These are phyloP conservation scores for Aspergillus japonicus DNA, from an alignment of 2,329 filamentous ascomycete genomes.

Conservation along the genomic window DNA sequence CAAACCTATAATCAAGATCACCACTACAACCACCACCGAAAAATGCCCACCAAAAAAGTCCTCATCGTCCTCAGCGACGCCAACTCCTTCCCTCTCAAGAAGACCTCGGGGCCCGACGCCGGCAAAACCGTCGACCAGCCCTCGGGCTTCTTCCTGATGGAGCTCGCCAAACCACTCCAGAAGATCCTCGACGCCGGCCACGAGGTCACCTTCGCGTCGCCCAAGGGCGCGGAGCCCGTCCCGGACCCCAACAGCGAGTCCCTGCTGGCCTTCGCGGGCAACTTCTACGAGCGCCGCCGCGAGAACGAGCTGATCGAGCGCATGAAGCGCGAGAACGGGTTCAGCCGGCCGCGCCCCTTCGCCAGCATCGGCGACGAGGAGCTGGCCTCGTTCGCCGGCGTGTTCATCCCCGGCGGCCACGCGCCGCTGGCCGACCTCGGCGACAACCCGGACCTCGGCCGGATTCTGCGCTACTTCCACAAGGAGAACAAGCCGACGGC, in stretches of 20 bases:
- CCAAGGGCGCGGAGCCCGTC: slow-evolving; percentile 42
- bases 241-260: slow-evolving; percentile 46
- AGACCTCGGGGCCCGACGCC: slow-evolving; percentile 23
- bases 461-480: slow-evolving; percentile 46
- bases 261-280: slow-evolving; percentile 47
- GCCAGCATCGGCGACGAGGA: slow-evolving; percentile 42
- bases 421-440: slow-evolving; percentile 46
- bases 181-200: slow-evolving; percentile 40
- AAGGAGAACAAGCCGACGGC: slow-evolving; percentile 44
- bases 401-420: slow-evolving; percentile 50
- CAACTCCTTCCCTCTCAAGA: slow-evolving; percentile 38
- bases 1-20: background rate
- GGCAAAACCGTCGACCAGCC: slow-evolving; percentile 30
- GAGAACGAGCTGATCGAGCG: slow-evolving; percentile 44
- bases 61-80: slow-evolving; percentile 49
- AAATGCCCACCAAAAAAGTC: slow-evolving; percentile 38
- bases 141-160: slow-evolving; percentile 41
- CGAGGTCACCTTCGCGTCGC: slow-evolving; percentile 49
- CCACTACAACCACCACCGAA: background rate
- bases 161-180: slow-evolving; percentile 40
- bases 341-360: slow-evolving; percentile 40
- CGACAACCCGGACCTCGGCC: slow-evolving; percentile 42
- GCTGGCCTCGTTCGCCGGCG: slow-evolving; percentile 38
- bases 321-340: slow-evolving; percentile 49
- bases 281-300: slow-evolving; percentile 45